Base-by-base conservation (phyloP, 2,329 filamentous ascomycete genomes). In the Cercospora berteroae region DNA sequence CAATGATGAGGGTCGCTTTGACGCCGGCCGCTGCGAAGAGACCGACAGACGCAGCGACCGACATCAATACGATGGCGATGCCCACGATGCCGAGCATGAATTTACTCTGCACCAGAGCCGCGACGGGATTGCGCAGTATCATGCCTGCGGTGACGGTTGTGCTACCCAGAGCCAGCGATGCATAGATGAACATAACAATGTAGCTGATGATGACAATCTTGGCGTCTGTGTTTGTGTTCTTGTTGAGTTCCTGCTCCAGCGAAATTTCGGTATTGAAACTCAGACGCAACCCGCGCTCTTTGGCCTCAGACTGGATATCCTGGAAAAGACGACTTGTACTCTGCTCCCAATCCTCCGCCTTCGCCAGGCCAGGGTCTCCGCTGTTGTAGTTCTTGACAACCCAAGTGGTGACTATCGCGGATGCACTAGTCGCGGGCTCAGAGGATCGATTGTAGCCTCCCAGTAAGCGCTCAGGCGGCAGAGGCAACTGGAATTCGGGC, bases 131-230 rank as follows among this genome's bases (percentile, higher is more conserved):
- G 62, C 87, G 87, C 59, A 97, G 80, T 56, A 98, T 82, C 66
- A 94, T 91, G 72, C 86, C 87, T 66, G 94, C 82, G 0, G 90
- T 92, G 65, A 96, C 83, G 5, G 91, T 93, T 0, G 92, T 95
- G 1, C 94, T 97, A 0, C 95, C 95, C 0, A 99, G 84, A 0
- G 95, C 94, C 63, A 99, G 81, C 5, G 94, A 98, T 4, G 94
- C 95, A 77, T 99, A 99, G 69, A 99, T 81, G 80, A 99, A 99
- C 95, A 99, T 99, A 82, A 97, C 92, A 70, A 98, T 86, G 81
- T 99, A 99, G 84, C 94, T 98, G 80, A 99, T 90, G 63, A 94
- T 88, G 25, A 99, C 89, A 74, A 99, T 99, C 79, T 94, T 97
- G 55, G 94, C 96, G 79, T 99, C 95, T 0, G 95, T 98, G 79